Base-by-base conservation (phyloP, 306 rosid species). In the Morella rubra region DNA sequence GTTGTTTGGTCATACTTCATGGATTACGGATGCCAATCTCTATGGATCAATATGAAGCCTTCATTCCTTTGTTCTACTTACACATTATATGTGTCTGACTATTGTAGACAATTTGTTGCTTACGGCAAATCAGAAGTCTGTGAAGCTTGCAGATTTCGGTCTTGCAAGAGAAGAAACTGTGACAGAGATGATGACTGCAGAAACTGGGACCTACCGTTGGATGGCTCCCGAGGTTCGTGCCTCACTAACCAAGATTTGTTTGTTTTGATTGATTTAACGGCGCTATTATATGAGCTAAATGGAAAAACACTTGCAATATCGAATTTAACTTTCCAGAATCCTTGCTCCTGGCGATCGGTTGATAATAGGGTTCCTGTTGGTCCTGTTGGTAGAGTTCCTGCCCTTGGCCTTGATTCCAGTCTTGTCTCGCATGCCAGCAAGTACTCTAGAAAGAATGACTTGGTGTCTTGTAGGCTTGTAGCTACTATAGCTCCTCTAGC, bases 161-260 rank as follows among this genome's bases (percentile, higher is more conserved):
- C 98, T 93, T 71, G 98, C 98, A 55, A 93, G 98, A 86, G 98
- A 93, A 79, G 98, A 93, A 91, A 70, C 95, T 9, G 98, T 93
- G 78, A 93, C 98, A 9, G 98, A 93, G 87, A 93, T 93, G 98
- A 93, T 93, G 98, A 93, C 98, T 16, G 98, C 97, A 67, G 98
- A 93, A 86, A 93, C 97, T 24, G 98, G 98, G 80, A 93, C 98
- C 47, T 93, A 93, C 83, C 95, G 98, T 9, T 93, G 98, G 98
- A 93, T 93, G 98, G 98, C 98, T 77, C 98, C 98, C 14, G 97
- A 93, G 97, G 98, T 91, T 83, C 81, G 82, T 71, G 32, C 68
- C 11, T 74, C 71, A 52, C 71, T 51, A 73, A 70, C 24, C 58
- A 52, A 1, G 6, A 42, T 12, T 20, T 53, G 32, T 7, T 45